Percentiles rank a stretch among this genome's conserved stretches.
These are phyloP conservation scores for Neurospora africana DNA, from an alignment of 495 filamentous ascomycete species.

Conservation along the genomic window DNA sequence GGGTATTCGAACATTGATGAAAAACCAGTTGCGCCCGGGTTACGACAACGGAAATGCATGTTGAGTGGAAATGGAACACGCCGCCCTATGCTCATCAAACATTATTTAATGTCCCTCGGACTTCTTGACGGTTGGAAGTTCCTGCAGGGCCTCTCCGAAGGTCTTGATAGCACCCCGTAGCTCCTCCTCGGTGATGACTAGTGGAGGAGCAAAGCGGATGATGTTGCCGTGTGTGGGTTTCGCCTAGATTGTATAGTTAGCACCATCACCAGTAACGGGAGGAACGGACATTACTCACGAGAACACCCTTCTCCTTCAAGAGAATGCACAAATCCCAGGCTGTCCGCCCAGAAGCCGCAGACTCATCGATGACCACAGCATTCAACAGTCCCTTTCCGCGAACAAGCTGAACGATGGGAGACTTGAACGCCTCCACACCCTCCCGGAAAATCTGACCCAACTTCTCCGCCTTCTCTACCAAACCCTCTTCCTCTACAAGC, in stretches of 20 bases:
- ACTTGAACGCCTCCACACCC: conserved; percentile 57
- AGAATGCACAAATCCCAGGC: conserved; percentile 98
- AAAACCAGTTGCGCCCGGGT: background rate
- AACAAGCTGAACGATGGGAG: conserved; percentile 69
- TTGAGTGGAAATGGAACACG: background rate
- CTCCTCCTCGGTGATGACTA: conserved; percentile 79
- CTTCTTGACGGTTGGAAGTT: conserved; percentile 36
- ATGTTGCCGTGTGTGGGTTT: conserved; percentile 99
- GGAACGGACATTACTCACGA: conserved; percentile 47
- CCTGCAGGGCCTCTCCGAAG: conserved; percentile 64
- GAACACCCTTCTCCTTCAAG: conserved; percentile 87
- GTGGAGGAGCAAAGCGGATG: conserved; percentile 82
- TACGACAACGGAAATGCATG: background rate
- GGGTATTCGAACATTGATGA: background rate
- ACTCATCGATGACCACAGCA: conserved; percentile 93
- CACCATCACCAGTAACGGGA: background rate
- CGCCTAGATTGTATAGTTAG: conserved; percentile 43
- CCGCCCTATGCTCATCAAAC: background rate
- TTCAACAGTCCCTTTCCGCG: conserved; percentile 93
- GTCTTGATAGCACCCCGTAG: conserved; percentile 66
- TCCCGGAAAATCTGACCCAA: conserved; percentile 79
- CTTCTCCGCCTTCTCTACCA: conserved; percentile 70
- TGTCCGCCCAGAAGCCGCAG: conserved; percentile 66
- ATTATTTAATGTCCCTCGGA: conserved; percentile 16
- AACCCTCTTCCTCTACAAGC: conserved; percentile 79